A percentile compares a stretch with the other conserved stretches of the same genome.
These are phyloP conservation scores for Casaregolazyma lundiana DNA, from an alignment of 1,139 yeast genomes.

Conservation along the genomic window DNA sequence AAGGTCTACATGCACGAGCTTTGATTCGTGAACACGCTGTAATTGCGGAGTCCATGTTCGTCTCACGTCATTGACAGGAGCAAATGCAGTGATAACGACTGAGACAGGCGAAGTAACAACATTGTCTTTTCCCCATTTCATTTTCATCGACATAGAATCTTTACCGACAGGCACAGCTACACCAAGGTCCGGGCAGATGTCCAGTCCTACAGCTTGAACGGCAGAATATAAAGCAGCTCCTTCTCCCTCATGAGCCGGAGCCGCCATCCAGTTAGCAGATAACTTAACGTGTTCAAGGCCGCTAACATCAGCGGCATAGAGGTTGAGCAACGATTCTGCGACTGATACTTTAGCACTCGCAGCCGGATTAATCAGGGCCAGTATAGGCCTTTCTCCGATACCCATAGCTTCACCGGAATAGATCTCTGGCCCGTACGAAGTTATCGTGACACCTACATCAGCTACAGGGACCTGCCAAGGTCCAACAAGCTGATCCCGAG, in stretches of 20 bases:
- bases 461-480: constrained; percentile 99
- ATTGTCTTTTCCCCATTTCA: constrained; percentile 80
- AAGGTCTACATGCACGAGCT: constrained; percentile 76
- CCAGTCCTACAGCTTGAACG: constrained; percentile 93
- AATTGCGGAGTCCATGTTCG: constrained; percentile 95
- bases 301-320: constrained; percentile 85
- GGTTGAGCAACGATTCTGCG: constrained; percentile 87
- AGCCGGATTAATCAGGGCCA: constrained; percentile 85
- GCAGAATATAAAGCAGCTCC: constrained; percentile 95
- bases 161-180: constrained; percentile 96
- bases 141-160: constrained; percentile 99
- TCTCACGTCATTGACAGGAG: constrained; percentile 77
- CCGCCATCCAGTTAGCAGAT: constrained; percentile 99
- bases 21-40: constrained; percentile 44
- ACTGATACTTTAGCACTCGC: constrained; percentile 97
- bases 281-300: constrained; percentile 71
- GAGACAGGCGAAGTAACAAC: constrained; percentile 95
- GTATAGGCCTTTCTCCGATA: constrained; percentile 92
- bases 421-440: constrained; percentile 74
- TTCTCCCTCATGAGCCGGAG: constrained; percentile 93
- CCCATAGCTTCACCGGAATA: constrained; percentile 96
- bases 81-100: constrained; percentile 87
- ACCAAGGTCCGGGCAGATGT: constrained; percentile 89
- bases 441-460: constrained; percentile 96
- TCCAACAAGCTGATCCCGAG: constrained; percentile 98